A percentile compares a stretch with the other conserved stretches of the same genome.
These are phyloP conservation scores for Cystobasidium onofrii DNA, from an alignment of 768 basidiomycete genomes.

Conservation along the genomic window DNA sequence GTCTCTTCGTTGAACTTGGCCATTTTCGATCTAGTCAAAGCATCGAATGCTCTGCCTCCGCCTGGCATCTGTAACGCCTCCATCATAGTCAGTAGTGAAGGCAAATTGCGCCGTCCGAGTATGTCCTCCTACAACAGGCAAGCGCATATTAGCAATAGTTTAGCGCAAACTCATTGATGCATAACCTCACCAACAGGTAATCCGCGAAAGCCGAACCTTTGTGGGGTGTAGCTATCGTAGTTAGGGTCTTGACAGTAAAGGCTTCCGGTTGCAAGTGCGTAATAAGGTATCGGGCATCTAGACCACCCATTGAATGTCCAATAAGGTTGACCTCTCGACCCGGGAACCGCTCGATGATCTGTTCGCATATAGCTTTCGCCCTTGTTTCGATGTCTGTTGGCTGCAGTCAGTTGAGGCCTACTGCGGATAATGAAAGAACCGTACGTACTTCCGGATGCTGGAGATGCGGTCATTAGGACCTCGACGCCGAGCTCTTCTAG, in stretches of 20 bases:
- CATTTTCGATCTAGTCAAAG: conserved; percentile 77
- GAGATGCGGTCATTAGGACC: conserved; percentile 86
- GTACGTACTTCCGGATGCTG: conserved; percentile 44
- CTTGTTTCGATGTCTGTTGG: conserved; percentile 74
- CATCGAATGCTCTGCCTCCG: conserved; percentile 87
- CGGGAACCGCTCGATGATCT: conserved; percentile 68
- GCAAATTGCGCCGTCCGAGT: conserved; percentile 47
- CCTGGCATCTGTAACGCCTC: conserved; percentile 78
- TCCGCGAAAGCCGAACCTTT: conserved; percentile 89
- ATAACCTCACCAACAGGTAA: conserved; percentile 69
- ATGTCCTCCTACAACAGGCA: conserved; percentile 45
- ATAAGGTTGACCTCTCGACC: conserved; percentile 82
- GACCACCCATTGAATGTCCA: conserved; percentile 81
- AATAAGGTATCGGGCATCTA: conserved; percentile 83
- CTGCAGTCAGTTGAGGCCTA: conserved; percentile 46
- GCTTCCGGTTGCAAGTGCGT: conserved; percentile 68
- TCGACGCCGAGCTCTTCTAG: conserved; percentile 79
- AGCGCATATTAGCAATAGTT: not conserved
- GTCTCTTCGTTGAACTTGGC: conserved; percentile 76
- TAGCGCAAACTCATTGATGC: conserved; percentile 46
- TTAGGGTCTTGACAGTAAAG: conserved; percentile 76
- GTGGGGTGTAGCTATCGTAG: conserved; percentile 91
- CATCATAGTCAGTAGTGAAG: conserved; percentile 51
- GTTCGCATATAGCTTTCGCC: conserved; percentile 77
- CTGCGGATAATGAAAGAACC: not conserved